Percentiles rank a stretch among this genome's conserved stretches.
Evolutionary conservation across 257 asterid species (phyloP).

Genomic region (Solanum lycopersicoides): DNA sequence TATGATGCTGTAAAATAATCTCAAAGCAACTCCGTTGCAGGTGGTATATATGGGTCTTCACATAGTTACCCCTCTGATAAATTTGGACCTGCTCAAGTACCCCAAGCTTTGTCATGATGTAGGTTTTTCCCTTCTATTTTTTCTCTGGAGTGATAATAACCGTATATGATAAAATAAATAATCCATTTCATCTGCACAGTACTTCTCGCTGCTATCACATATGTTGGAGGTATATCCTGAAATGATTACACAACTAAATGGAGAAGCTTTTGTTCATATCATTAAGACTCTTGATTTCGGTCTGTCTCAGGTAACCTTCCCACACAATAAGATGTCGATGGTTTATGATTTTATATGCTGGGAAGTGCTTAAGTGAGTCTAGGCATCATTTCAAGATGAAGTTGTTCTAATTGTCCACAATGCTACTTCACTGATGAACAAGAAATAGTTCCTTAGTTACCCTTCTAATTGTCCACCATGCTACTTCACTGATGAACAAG

Average conservation of each 20-base stretch:
- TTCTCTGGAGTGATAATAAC: not conserved
- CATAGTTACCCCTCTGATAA: constrained; percentile 79
- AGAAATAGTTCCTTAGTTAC: not conserved
- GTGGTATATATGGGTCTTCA: constrained; percentile 86
- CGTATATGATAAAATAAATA: not conserved
- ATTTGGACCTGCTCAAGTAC: constrained; percentile 72
- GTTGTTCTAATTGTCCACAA: not conserved
- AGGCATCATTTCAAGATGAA: not conserved
- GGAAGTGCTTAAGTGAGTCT: not conserved
- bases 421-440: not conserved
- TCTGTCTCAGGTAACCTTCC: constrained; percentile 62
- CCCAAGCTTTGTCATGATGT: constrained; percentile 90
- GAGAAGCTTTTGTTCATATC: constrained; percentile 64
- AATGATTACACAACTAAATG: constrained; percentile 49
- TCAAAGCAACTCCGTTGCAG: constrained; percentile 23
- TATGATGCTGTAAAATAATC: not conserved
- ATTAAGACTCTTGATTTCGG: constrained; percentile 78
- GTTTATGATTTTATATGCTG: not conserved
- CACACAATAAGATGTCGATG: not conserved
- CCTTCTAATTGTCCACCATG: not conserved
- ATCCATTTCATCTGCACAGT: constrained; percentile 35
- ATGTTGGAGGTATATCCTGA: constrained; percentile 97
- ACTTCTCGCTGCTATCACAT: constrained; percentile 80
- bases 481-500: not conserved
- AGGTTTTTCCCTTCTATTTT: constrained; percentile 19